Evolutionary conservation across 2,329 filamentous ascomycete species (phyloP).

Genomic region (Aspergillus neotritici): DNA sequence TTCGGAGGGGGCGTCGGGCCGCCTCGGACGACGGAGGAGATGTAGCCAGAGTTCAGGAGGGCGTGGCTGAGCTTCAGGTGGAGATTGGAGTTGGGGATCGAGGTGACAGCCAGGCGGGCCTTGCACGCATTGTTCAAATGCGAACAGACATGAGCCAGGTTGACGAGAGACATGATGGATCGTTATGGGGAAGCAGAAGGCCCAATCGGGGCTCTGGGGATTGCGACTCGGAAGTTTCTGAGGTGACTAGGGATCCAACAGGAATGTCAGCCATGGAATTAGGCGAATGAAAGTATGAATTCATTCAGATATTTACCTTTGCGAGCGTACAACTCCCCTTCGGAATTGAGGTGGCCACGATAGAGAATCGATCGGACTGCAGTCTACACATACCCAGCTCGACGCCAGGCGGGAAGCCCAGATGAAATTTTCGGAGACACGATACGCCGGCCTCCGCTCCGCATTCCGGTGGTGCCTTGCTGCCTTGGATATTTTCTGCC

Average conservation of each 20-base stretch:
- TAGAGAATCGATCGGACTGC: neutral
- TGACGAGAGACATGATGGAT: slow-evolving; percentile 62
- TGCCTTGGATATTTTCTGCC: too few species aligned
- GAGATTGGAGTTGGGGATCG: slow-evolving; percentile 71
- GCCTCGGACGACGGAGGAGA: slow-evolving; percentile 71
- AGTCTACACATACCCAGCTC: neutral
- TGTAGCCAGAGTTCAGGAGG: slow-evolving; percentile 75
- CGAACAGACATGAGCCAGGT: slow-evolving; percentile 75
- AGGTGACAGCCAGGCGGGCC: slow-evolving; percentile 78
- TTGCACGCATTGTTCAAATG: slow-evolving; percentile 85
- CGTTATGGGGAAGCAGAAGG: slow-evolving; percentile 12
- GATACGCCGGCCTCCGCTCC: slow-evolving; percentile 10
- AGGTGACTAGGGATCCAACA: neutral
- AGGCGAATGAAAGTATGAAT: neutral
- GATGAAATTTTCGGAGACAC: slow-evolving; percentile 37
- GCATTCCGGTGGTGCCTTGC: neutral
- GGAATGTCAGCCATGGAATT: slow-evolving; percentile 1
- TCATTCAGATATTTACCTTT: neutral
- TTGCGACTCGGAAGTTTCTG: neutral
- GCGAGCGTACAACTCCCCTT: too few species aligned
- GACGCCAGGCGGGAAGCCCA: slow-evolving; percentile 10
- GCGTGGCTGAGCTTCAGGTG: slow-evolving; percentile 71
- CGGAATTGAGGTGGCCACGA: too few species aligned
- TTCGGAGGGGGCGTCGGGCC: slow-evolving; percentile 55
- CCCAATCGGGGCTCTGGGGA: slow-evolving; percentile 14